Conservation (phyloP, 306 rosid species). For the Acacia melanoxylon region DNA sequence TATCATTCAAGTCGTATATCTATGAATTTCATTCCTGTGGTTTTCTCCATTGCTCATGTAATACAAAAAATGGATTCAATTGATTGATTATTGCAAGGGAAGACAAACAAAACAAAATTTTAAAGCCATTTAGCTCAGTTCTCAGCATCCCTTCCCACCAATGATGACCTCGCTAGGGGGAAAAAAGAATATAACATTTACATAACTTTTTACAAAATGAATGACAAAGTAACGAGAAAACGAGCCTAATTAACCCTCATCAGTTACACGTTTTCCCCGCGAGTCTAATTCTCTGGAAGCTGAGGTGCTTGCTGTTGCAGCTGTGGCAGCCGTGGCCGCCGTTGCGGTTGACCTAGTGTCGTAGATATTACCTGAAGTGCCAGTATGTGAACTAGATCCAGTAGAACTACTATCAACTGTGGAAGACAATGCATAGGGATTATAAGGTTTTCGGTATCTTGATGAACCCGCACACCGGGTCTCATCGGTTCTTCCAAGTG, state of each 20-base stretch:
- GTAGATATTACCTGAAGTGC: background rate
- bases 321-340: background rate
- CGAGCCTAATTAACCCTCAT: background rate
- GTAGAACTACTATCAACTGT: background rate
- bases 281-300: background rate
- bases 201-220: background rate
- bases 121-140: background rate
- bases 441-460: background rate
- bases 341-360: background rate
- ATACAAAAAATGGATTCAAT: background rate
- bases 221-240: background rate
- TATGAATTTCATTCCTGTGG: background rate
- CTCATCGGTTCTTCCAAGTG: constrained; percentile 54
- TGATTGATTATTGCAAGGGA: background rate
- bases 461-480: constrained; percentile 37
- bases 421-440: background rate
- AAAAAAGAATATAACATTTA: background rate
- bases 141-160: background rate
- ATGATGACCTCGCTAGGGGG: background rate
- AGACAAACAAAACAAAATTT: background rate
- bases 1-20: background rate
- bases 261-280: background rate
- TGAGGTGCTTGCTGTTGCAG: background rate
- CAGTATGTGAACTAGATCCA: background rate
- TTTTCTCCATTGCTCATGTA: background rate